phyloP scores from a whole-genome alignment of 169 alveolate genomes.

The Toxoplasma gondii region DNA sequence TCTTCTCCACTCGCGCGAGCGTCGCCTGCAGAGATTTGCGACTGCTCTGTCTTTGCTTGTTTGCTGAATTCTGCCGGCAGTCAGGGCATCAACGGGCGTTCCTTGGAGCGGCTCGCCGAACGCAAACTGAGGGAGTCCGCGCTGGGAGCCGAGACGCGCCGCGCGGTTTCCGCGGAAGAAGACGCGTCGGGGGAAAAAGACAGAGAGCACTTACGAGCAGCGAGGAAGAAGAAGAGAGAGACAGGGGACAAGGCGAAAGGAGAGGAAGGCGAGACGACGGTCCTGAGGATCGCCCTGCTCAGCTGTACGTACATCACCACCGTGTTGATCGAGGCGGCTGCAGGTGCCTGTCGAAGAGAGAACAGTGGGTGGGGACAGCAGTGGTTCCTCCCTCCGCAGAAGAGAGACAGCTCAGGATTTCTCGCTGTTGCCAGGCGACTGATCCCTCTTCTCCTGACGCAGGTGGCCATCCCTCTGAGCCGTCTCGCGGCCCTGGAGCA shows the following conservation, averaged over 20 bases:
- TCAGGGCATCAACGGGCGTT: background rate
- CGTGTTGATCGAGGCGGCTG: background rate
- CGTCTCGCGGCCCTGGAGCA: background rate
- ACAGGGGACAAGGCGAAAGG: background rate
- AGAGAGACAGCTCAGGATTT: background rate
- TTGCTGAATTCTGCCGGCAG: background rate
- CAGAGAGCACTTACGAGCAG: background rate
- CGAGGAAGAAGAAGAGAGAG: background rate
- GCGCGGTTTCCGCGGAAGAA: background rate
- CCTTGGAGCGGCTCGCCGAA: background rate
- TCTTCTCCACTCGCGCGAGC: background rate
- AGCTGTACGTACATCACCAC: constrained; percentile 22
- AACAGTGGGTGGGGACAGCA: background rate
- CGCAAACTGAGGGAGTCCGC: background rate
- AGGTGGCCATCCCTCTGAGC: background rate
- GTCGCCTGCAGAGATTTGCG: background rate
- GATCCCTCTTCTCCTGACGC: background rate
- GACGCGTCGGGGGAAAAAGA: background rate
- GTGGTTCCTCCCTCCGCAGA: background rate
- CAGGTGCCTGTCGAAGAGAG: background rate
- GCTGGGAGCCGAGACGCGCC: too few species aligned
- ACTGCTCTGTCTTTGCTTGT: background rate
- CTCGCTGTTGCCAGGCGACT: background rate
- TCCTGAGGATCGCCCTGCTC: background rate
- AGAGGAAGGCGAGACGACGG: background rate